A percentile compares a stretch with the other conserved stretches of the same genome.
Conservation (phyloP, 768 basidiomycete genomes). For the Phylloporus scabripes region DNA sequence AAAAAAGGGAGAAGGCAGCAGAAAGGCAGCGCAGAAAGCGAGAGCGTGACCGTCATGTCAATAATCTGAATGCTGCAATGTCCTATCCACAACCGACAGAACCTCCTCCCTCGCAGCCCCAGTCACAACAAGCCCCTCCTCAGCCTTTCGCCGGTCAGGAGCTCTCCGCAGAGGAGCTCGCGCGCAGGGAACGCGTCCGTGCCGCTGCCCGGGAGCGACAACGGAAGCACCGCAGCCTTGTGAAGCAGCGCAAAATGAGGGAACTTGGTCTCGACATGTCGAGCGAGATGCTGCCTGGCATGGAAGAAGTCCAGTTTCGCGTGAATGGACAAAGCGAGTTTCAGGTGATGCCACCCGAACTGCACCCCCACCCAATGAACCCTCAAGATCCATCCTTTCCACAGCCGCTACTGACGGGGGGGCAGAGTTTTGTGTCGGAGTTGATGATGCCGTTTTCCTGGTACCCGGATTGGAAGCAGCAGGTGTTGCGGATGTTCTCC, state of each 20-base stretch:
- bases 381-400: constrained; percentile 61
- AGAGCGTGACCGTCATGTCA: constrained; percentile 55
- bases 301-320: constrained; percentile 65
- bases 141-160: constrained; percentile 27
- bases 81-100: constrained; percentile 34
- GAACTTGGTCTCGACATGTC: constrained; percentile 82
- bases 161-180: constrained; percentile 58
- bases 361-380: constrained; percentile 31
- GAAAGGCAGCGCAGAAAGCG: constrained; percentile 81
- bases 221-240: constrained; percentile 71
- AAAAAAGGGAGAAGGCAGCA: constrained; percentile 82
- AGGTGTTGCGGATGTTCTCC: constrained; percentile 63
- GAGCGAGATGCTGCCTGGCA: constrained; percentile 58
- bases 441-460: constrained; percentile 72
- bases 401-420: constrained; percentile 45
- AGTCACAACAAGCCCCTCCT: constrained; percentile 25
- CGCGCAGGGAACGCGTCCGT: constrained; percentile 65
- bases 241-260: constrained; percentile 76
- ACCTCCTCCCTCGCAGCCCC: constrained; percentile 31
- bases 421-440: constrained; percentile 77
- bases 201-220: constrained; percentile 77
- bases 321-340: constrained; percentile 42
- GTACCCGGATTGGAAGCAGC: constrained; percentile 67
- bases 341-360: constrained; percentile 33
- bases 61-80: constrained; percentile 39